Evolutionary conservation across 2,329 filamentous ascomycete species (phyloP).

Genomic region (Sclerotinia nivalis): DNA sequence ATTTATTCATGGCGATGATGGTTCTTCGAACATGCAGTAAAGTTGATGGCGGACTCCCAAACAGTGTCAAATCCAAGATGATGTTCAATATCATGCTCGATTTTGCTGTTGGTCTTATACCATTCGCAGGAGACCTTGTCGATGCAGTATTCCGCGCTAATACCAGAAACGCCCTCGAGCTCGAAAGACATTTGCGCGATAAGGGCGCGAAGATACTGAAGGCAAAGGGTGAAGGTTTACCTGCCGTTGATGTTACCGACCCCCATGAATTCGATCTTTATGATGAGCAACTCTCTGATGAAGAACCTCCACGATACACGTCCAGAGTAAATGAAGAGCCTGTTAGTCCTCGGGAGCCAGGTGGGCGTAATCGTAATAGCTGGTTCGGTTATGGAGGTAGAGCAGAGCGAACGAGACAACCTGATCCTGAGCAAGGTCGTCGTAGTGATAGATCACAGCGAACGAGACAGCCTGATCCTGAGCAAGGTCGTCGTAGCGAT

Average conservation of each 20-base stretch:
- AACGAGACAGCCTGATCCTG: conserved; percentile 39
- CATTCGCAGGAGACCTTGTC: conserved; percentile 72
- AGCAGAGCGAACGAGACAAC: conserved; percentile 38
- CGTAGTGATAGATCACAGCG: conserved; percentile 30
- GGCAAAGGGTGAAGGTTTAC: conserved; percentile 49
- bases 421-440: conserved; percentile 37
- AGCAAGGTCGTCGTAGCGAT: conserved; percentile 34
- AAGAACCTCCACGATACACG: conserved; percentile 38
- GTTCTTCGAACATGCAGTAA: conserved; percentile 72
- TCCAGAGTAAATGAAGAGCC: conserved; percentile 26
- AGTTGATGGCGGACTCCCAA: conserved; percentile 74
- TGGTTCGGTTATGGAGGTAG: conserved; percentile 40
- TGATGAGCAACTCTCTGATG: conserved; percentile 30
- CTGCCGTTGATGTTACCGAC: conserved; percentile 54
- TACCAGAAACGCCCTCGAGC: conserved; percentile 69
- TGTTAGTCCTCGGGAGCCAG: conserved; percentile 25
- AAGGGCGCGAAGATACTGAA: conserved; percentile 62
- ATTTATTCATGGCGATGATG: conserved; percentile 72
- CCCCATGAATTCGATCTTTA: conserved; percentile 51
- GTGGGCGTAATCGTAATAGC: conserved; percentile 29
- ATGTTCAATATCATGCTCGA: conserved; percentile 75
- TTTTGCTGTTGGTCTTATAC: conserved; percentile 71
- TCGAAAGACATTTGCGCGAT: conserved; percentile 64
- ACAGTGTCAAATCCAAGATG: conserved; percentile 67
- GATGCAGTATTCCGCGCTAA: conserved; percentile 74